Percentiles rank a stretch among this genome's conserved stretches.
Evolutionary conservation across 2,329 filamentous ascomycete genomes (phyloP).

Genomic region (Pseudofabraea citricarpa): DNA sequence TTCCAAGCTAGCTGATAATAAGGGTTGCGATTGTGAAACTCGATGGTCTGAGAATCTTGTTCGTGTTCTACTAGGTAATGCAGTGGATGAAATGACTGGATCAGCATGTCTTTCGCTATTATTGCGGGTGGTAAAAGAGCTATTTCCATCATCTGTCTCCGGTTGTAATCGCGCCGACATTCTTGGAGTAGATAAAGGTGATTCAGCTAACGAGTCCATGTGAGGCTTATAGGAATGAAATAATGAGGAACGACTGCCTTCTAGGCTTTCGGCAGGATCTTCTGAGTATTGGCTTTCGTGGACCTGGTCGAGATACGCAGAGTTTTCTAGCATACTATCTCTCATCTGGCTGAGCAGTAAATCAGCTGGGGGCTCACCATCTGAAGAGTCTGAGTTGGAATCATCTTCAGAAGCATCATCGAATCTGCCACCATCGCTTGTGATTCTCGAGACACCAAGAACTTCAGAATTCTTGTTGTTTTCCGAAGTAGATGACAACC

Average conservation of each 20-base stretch:
- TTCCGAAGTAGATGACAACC: conserved; percentile 12
- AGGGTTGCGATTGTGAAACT: conserved; percentile 25
- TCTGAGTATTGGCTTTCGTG: conserved; percentile 23
- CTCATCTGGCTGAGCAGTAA: conserved; percentile 14
- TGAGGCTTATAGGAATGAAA: conserved; percentile 3
- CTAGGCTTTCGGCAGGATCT: conserved; percentile 24
- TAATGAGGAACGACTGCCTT: conserved; percentile 23
- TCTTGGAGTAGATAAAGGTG: conserved; percentile 45
- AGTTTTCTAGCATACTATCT: conserved; percentile 24
- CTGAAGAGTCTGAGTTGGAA: conserved; percentile 15
- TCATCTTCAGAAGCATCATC: conserved; percentile 30
- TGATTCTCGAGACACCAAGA: conserved; percentile 14
- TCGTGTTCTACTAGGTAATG: conserved; percentile 17
- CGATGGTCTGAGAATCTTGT: conserved; percentile 21
- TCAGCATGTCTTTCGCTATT: background rate
- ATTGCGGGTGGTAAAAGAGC: conserved; percentile 1
- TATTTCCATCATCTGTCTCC: conserved; percentile 28
- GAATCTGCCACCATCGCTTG: conserved; percentile 25
- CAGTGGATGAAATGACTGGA: conserved; percentile 20
- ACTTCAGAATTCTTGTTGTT: conserved; percentile 6
- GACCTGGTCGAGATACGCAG: conserved; percentile 26
- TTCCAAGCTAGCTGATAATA: conserved; percentile 6
- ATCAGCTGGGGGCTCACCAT: conserved; percentile 11
- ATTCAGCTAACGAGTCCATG: conserved; percentile 25
- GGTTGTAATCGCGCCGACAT: conserved; percentile 36